Conservation (phyloP, 345 rosid genomes). For the Kandelia obovata region DNA sequence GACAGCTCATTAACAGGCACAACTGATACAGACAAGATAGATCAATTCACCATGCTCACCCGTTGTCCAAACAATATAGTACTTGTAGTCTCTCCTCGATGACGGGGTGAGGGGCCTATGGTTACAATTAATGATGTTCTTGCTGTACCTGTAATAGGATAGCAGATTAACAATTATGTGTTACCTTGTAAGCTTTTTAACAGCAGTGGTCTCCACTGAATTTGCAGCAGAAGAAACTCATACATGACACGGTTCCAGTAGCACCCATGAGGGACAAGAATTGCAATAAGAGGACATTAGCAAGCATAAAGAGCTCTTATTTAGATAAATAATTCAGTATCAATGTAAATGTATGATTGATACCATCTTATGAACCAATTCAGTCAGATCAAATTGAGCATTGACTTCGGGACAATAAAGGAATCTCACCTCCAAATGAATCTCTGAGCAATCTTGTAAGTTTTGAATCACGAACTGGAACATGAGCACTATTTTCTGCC, state of each 20-base stretch:
- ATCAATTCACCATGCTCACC: constrained; percentile 15
- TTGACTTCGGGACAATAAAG: constrained; percentile 12
- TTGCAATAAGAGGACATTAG: constrained; percentile 2
- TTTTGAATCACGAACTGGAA: constrained; percentile 39
- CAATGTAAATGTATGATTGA: neutral
- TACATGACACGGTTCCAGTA: constrained; percentile 2
- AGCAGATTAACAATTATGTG: neutral
- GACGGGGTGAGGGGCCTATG: constrained; percentile 37
- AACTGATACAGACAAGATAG: neutral
- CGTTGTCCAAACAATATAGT: constrained; percentile 38
- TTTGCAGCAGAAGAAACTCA: neutral
- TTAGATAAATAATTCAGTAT: neutral
- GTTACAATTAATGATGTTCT: constrained; percentile 34
- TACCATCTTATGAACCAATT: constrained; percentile 7
- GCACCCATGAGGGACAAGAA: neutral
- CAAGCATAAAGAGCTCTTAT: constrained; percentile 11
- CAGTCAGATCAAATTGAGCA: neutral
- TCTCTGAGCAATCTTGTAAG: constrained; percentile 32
- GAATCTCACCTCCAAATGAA: constrained; percentile 40
- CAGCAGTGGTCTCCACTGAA: no score
- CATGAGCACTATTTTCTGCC: constrained; percentile 34
- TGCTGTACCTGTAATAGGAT: constrained; percentile 32
- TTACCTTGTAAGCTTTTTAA: no score
- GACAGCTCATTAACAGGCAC: constrained; percentile 1
- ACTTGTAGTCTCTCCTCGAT: constrained; percentile 35